phyloP scores from a whole-genome alignment of 495 filamentous ascomycete species.

The Hyaloscypha hepaticicola region DNA sequence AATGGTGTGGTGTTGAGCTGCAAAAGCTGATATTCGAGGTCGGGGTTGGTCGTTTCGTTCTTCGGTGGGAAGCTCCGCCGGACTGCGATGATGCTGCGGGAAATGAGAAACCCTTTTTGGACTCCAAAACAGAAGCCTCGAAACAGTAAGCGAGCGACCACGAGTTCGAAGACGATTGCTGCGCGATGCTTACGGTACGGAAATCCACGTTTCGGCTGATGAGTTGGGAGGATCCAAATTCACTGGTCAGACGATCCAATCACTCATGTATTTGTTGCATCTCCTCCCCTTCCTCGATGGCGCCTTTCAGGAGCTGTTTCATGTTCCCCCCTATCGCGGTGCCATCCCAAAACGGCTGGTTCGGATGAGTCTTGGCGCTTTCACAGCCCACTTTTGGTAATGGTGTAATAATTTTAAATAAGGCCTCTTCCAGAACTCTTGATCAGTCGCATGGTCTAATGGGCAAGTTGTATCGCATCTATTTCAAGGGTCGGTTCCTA shows the following conservation, averaged over 20 bases:
- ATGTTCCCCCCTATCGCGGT: conserved; percentile 1
- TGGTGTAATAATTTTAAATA: conserved; percentile 5
- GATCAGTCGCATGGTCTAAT: conserved; percentile 36
- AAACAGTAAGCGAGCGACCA: neutral
- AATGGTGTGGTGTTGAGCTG: neutral
- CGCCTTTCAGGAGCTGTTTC: neutral
- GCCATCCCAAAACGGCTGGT: neutral
- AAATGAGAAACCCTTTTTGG: no score
- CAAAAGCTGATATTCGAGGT: neutral
- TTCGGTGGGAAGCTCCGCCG: neutral
- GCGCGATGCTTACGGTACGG: neutral
- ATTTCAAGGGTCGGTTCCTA: neutral
- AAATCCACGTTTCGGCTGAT: conserved; percentile 11
- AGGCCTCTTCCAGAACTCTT: conserved; percentile 6
- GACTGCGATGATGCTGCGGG: neutral
- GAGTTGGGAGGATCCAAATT: neutral
- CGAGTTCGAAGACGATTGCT: neutral
- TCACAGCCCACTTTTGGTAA: neutral
- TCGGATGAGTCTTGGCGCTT: neutral
- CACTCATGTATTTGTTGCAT: neutral
- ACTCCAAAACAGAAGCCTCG: neutral
- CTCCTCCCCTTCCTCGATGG: neutral
- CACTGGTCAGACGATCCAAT: neutral
- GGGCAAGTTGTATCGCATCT: neutral
- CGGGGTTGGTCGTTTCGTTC: neutral